phyloP scores from a whole-genome alignment of 257 asterid genomes.

The Hygrophila difformis region DNA sequence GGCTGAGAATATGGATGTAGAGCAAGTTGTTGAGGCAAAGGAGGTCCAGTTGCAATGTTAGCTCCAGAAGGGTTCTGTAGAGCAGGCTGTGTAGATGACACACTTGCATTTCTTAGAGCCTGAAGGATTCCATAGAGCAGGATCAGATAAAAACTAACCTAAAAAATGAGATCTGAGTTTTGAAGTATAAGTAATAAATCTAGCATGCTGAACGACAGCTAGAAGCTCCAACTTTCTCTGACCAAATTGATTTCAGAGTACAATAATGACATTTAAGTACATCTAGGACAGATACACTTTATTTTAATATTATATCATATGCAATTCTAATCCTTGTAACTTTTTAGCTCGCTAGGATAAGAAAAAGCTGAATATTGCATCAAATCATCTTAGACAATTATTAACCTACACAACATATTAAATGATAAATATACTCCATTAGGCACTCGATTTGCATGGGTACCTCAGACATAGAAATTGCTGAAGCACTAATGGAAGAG shows the following conservation, averaged over 20 bases:
- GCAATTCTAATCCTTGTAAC: too few relatives aligned
- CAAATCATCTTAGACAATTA: too few relatives aligned
- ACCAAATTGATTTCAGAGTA: neutral
- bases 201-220: neutral
- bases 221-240: neutral
- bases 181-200: neutral
- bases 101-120: slow-evolving; percentile 57
- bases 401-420: too few relatives aligned
- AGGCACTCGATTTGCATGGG: too few relatives aligned
- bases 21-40: slow-evolving; percentile 73
- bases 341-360: too few relatives aligned
- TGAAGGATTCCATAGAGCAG: slow-evolving; percentile 17
- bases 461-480: slow-evolving; percentile 89
- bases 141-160: slow-evolving; percentile 8
- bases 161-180: too few relatives aligned
- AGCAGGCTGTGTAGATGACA: slow-evolving; percentile 44
- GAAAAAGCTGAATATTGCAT: too few relatives aligned
- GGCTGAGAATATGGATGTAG: slow-evolving; percentile 83
- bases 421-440: too few relatives aligned
- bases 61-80: slow-evolving; percentile 51
- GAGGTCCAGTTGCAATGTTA: slow-evolving; percentile 63
- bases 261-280: neutral
- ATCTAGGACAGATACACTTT: neutral
- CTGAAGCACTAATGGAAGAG: slow-evolving; percentile 39
- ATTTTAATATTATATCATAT: too few relatives aligned